These are phyloP conservation scores for Colletotrichum lupini DNA, from an alignment of 2,329 filamentous ascomycete species.

Conservation along the genomic window DNA sequence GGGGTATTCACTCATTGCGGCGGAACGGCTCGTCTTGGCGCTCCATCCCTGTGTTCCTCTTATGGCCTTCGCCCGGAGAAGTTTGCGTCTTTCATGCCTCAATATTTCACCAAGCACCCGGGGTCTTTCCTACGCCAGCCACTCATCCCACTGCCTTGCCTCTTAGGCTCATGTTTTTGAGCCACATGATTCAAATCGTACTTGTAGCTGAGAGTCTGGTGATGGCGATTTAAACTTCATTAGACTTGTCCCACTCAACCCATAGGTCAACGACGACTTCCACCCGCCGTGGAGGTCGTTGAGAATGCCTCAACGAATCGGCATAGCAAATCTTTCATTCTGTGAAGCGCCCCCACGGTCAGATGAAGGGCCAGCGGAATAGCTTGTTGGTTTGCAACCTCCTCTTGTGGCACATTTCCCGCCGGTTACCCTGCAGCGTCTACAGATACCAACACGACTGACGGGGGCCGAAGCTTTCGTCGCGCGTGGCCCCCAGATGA, in stretches of 20 bases:
- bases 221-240: not conserved
- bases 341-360: conserved; percentile 37
- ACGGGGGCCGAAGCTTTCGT: conserved; percentile 30
- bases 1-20: not conserved
- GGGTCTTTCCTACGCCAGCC: no score
- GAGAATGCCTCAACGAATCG: not conserved
- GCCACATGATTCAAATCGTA: not conserved
- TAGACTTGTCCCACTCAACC: not conserved
- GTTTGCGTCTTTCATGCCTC: no score
- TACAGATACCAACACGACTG: conserved; percentile 37
- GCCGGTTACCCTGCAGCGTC: conserved; percentile 41
- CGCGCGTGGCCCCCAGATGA: not conserved
- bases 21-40: conserved; percentile 1
- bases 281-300: not conserved
- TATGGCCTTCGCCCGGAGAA: no score
- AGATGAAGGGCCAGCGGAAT: conserved; percentile 39
- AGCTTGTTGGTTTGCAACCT: conserved; percentile 39
- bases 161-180: not conserved
- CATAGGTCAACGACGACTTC: not conserved
- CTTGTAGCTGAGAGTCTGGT: not conserved
- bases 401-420: conserved; percentile 41
- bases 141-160: not conserved
- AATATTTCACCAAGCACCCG: no score
- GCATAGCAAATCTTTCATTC: not conserved
- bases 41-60: not conserved